Evolutionary conservation across 495 filamentous ascomycete species (phyloP).

Genomic region (Xylaria longipes): DNA sequence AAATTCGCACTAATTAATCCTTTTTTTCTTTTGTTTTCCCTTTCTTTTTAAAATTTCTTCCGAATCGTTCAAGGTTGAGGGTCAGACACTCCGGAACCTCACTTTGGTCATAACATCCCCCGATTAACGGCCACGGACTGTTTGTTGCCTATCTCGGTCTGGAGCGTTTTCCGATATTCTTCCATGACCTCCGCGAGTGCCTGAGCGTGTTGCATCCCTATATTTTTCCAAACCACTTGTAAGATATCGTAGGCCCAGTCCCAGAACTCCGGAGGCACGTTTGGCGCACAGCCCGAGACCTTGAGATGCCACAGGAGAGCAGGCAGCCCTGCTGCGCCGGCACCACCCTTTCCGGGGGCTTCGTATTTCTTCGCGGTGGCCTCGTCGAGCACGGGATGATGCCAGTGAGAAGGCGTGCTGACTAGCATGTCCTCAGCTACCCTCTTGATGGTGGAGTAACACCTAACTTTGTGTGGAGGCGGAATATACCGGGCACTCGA

Average conservation of each 20-base stretch:
- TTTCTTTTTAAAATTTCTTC: not conserved
- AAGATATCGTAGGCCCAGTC: slow-evolving; percentile 47
- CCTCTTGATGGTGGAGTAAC: slow-evolving; percentile 38
- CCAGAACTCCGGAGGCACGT: slow-evolving; percentile 45
- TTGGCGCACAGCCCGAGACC: slow-evolving; percentile 49
- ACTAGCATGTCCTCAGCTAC: slow-evolving; percentile 50
- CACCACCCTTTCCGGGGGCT: slow-evolving; percentile 44
- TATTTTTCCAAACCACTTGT: slow-evolving; percentile 49
- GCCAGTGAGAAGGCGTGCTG: slow-evolving; percentile 54
- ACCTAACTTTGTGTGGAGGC: slow-evolving; percentile 41
- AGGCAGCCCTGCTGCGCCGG: slow-evolving; percentile 52
- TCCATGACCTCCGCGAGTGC: slow-evolving; percentile 44
- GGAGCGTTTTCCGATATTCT: slow-evolving; percentile 30
- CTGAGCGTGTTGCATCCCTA: slow-evolving; percentile 54
- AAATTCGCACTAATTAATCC: not conserved
- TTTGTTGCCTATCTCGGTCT: not conserved
- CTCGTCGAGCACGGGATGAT: slow-evolving; percentile 46
- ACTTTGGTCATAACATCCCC: not conserved
- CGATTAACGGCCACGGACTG: not conserved
- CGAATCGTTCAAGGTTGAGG: not conserved
- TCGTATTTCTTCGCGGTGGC: slow-evolving; percentile 39
- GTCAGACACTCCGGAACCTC: not conserved
- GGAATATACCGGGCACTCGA: slow-evolving; percentile 46
- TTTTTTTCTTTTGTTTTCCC: not conserved
- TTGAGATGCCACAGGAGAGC: slow-evolving; percentile 50